Conservation (phyloP, 2,329 filamentous ascomycete genomes). For the Bipolaris cookei region DNA sequence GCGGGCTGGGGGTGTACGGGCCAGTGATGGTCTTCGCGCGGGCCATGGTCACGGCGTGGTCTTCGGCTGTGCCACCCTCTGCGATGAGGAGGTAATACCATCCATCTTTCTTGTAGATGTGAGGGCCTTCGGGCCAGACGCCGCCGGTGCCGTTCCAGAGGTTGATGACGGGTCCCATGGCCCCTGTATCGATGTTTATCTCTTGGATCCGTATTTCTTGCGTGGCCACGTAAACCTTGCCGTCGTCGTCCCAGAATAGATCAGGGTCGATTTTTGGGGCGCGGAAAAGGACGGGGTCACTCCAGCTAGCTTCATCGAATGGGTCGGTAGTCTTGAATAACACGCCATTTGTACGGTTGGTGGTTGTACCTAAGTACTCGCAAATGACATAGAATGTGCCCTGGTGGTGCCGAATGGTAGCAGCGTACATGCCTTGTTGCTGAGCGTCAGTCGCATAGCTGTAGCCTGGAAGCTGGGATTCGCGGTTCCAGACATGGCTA, state of each 20-base stretch:
- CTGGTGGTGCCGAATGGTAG: conserved; percentile 32
- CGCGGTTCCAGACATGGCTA: conserved; percentile 45
- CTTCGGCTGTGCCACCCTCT: conserved; percentile 46
- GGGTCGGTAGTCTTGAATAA: conserved; percentile 27
- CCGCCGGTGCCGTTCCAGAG: conserved; percentile 28
- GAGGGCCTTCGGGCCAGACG: conserved; percentile 43
- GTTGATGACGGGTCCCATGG: conserved; percentile 35
- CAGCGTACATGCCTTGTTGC: conserved; percentile 31
- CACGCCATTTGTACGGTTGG: background rate
- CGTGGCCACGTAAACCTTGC: conserved; percentile 56
- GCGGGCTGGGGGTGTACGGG: conserved; percentile 41
- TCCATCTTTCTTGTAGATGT: conserved; percentile 47
- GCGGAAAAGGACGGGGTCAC: conserved; percentile 33
- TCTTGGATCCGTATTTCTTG: conserved; percentile 18
- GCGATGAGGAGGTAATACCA: conserved; percentile 43
- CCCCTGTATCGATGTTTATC: conserved; percentile 46
- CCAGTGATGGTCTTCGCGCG: conserved; percentile 43
- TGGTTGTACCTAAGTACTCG: conserved; percentile 16
- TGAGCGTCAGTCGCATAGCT: conserved; percentile 10
- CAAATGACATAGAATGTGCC: conserved; percentile 31
- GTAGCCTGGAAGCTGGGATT: conserved; percentile 45
- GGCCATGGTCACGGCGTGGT: conserved; percentile 47
- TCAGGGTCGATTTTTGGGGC: conserved; percentile 54
- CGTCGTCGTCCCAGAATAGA: conserved; percentile 64
- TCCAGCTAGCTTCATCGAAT: conserved; percentile 24